Evolutionary conservation across 305 asterid species (phyloP), one percentile per base, ranked within the genome.

Genomic region (Galium porrigens): DNA sequence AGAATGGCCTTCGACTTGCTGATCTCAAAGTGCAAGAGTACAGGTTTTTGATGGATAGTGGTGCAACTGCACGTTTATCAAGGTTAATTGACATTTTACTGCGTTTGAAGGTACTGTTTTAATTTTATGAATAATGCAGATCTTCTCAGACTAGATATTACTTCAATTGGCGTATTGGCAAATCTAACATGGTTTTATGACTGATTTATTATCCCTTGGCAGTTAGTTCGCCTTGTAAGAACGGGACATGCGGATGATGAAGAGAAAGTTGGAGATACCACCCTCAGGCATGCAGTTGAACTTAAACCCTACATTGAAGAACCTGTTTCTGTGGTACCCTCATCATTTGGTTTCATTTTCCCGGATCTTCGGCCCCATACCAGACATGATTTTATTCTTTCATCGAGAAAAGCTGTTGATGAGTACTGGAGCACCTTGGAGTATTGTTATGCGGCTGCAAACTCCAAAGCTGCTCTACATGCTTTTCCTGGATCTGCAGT

Each of bases 401-500:
- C 88, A 29, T 84, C 81, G 77, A 83, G 75, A 78, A 84, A 75
- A 73, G 94, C 83, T 73, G 91, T 92, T 54, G 85, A 85, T 73
- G 95, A 87, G 64, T 92, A 92, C 84, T 92, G 96, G 99, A 80
- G 76, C 68, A 89, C 95, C 57, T 77, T 92, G 75, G 98, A 89
- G 84, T 92, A 85, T 69, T 83, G 95, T 70, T 92, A 89, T 76
- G 83, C 95, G 61, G 83, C 90, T 53, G 82, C 90, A 62, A 79
- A 84, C 73, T 73, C 95, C 63, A 83, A 79, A 75, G 88, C 95
- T 60, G 96, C 99, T 70, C 66, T 79, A 74, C 91, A 87, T 66
- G 95, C 99, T 74, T 92, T 92, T 77, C 97, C 99, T 2, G 99
- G 99, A 77, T 85, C 88, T 70, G 82, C 84, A 68, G 96, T 85